A percentile compares a stretch with the other conserved stretches of the same genome.
Conservation (phyloP, 257 asterid species). For the Gentiana straminea region DNA sequence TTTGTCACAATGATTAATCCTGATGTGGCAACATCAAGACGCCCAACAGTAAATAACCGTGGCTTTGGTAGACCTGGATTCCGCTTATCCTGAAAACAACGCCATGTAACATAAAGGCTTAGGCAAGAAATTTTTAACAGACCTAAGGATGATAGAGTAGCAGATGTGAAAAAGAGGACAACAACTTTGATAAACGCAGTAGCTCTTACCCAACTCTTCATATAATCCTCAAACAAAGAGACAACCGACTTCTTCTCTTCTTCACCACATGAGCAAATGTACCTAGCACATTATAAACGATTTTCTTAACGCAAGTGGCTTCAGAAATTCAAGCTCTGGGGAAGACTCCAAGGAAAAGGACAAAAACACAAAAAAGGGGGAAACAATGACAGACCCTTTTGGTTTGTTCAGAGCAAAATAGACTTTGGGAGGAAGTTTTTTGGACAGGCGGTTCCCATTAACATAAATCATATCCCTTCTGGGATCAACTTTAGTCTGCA, state of each 20-base stretch:
- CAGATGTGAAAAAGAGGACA: background rate
- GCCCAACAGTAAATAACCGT: slow-evolving; percentile 91
- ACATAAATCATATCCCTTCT: slow-evolving; percentile 78
- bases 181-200: background rate
- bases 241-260: slow-evolving; percentile 75
- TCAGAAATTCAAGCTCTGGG: slow-evolving; percentile 6
- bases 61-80: slow-evolving; percentile 71
- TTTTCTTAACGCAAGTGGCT: slow-evolving; percentile 15
- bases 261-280: slow-evolving; percentile 95
- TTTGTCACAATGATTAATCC: slow-evolving; percentile 93
- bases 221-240: slow-evolving; percentile 64
- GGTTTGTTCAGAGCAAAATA: slow-evolving; percentile 97
- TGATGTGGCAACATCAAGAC: slow-evolving; percentile 94
- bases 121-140: background rate
- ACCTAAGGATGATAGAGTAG: background rate
- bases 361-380: slow-evolving; percentile 6
- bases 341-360: background rate
- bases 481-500: slow-evolving; percentile 94
- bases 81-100: slow-evolving; percentile 40
- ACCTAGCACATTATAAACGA: slow-evolving; percentile 34
- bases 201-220: slow-evolving; percentile 70
- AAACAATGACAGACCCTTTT: slow-evolving; percentile 62
- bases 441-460: slow-evolving; percentile 70
- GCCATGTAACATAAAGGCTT: slow-evolving; percentile 2
- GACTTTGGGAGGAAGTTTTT: slow-evolving; percentile 88